Evolutionary conservation across 2,329 filamentous ascomycete species (phyloP).

Genomic region (Beauveria bassiana): DNA sequence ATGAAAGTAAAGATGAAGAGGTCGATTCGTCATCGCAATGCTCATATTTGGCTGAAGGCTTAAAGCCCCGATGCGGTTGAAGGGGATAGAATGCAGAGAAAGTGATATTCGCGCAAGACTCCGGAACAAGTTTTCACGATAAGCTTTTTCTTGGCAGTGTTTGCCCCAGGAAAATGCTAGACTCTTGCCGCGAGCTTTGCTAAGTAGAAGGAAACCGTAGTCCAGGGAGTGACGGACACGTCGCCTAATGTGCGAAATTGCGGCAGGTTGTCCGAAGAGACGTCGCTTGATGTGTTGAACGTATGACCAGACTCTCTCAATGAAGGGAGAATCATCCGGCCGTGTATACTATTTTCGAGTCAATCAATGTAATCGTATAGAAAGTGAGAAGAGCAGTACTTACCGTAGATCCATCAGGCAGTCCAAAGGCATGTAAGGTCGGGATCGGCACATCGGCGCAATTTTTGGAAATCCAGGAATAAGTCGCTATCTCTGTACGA

Average conservation of each 20-base stretch:
- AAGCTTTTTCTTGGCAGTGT: slow-evolving; percentile 14
- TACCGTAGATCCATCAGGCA: neutral
- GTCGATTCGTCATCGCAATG: slow-evolving; percentile 23
- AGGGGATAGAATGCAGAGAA: slow-evolving; percentile 18
- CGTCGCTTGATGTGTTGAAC: neutral
- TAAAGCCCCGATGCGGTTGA: neutral
- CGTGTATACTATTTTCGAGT: neutral
- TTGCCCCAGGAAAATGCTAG: neutral
- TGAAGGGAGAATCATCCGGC: neutral
- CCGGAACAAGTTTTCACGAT: slow-evolving; percentile 17
- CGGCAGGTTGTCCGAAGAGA: neutral
- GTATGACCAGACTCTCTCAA: neutral
- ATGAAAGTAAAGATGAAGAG: slow-evolving; percentile 24
- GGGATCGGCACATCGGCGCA: neutral
- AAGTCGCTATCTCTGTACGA: too few relatives aligned
- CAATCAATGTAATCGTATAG: too few relatives aligned
- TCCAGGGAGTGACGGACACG: neutral
- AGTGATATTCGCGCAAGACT: slow-evolving; percentile 20
- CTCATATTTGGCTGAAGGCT: slow-evolving; percentile 16
- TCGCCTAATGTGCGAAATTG: neutral
- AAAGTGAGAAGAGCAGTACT: neutral
- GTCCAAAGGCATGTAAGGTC: neutral
- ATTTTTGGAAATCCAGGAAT: neutral
- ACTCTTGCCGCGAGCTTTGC: neutral
- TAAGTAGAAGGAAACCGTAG: neutral